These are phyloP conservation scores for Sphenostylis stenocarpa DNA, from an alignment of 306 rosid species.

Conservation along the genomic window DNA sequence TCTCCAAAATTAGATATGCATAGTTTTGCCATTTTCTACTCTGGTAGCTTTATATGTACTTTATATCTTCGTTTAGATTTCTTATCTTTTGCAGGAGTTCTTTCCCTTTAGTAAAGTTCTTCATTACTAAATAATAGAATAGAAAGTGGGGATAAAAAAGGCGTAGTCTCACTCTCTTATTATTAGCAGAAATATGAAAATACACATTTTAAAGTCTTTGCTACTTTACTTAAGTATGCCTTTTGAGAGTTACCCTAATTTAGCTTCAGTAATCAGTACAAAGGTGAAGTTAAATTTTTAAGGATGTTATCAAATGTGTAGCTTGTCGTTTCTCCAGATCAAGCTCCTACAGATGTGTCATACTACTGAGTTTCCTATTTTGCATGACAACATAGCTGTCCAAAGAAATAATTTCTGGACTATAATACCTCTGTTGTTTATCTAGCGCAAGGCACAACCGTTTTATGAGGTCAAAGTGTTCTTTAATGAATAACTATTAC, in stretches of 20 bases:
- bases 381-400: neutral
- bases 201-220: neutral
- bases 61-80: neutral
- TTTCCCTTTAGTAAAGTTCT: neutral
- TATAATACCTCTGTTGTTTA: no score
- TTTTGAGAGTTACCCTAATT: neutral
- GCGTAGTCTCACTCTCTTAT: neutral
- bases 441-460: neutral
- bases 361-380: neutral
- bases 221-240: neutral
- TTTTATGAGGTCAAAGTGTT: neutral
- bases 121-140: neutral
- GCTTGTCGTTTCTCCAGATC: neutral
- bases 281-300: neutral
- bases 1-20: neutral
- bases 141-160: neutral
- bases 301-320: neutral
- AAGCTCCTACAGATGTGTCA: neutral
- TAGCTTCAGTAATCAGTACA: neutral
- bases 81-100: neutral
- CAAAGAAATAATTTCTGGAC: no score
- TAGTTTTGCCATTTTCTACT: slow-evolving; percentile 9
- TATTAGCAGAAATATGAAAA: neutral
- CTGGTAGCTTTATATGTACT: no score
- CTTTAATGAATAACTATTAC: neutral